Evolutionary conservation across 2,329 filamentous ascomycete species (phyloP).

Genomic region (Aureobasidium musti): DNA sequence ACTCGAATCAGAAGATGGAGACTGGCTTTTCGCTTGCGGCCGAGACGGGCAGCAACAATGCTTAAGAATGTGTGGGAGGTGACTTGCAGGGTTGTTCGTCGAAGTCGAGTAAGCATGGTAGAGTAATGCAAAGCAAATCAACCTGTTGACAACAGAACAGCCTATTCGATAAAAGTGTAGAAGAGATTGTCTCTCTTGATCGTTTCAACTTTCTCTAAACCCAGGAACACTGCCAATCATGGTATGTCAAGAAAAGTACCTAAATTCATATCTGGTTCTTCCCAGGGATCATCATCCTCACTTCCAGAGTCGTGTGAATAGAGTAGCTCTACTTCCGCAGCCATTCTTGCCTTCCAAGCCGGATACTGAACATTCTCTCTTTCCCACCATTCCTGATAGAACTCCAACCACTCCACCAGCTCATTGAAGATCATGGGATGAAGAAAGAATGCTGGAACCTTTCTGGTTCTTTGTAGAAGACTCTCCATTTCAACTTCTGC

Average conservation of each 20-base stretch:
- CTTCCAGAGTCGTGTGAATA: not conserved
- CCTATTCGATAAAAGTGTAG: not conserved
- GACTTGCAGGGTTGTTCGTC: not conserved
- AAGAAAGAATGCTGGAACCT: not conserved
- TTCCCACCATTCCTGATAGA: not conserved
- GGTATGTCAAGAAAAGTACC: not conserved
- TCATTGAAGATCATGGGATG: not conserved
- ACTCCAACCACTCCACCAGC: not conserved
- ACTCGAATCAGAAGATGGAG: not conserved
- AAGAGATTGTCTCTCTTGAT: not conserved
- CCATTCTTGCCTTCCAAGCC: not conserved
- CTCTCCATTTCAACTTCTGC: not conserved
- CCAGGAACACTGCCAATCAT: not conserved
- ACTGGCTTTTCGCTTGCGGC: slow-evolving; percentile 10
- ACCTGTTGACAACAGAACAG: not conserved
- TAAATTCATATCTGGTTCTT: not conserved
- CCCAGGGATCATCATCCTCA: not conserved
- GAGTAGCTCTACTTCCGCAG: not conserved
- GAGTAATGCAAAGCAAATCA: not conserved
- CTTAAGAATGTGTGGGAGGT: not conserved
- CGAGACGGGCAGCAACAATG: not conserved
- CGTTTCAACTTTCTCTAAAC: too few species aligned
- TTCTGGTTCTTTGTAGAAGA: not conserved
- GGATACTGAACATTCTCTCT: not conserved
- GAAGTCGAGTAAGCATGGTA: not conserved